These are phyloP conservation scores for Xylaria sp. DNA, from an alignment of 2,329 filamentous ascomycete genomes.

Conservation along the genomic window DNA sequence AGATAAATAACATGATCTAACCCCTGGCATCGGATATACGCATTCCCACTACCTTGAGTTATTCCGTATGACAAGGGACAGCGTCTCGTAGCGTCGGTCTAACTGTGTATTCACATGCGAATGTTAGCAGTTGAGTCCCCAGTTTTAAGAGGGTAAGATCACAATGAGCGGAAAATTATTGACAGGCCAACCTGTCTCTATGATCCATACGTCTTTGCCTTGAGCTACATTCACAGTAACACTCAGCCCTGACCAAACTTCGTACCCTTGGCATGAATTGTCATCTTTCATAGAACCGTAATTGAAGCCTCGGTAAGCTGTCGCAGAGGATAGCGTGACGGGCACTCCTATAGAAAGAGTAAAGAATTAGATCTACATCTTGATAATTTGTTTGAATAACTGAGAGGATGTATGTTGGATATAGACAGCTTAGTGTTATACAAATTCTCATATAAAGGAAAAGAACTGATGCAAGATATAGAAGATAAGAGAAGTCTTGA, in stretches of 20 bases:
- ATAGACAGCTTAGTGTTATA: neutral
- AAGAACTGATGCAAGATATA: neutral
- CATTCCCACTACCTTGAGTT: too few relatives aligned
- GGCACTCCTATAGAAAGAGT: conserved; percentile 31
- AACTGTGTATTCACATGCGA: conserved; percentile 26
- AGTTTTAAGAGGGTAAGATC: neutral
- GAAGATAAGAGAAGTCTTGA: neutral
- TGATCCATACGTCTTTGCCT: conserved; percentile 47
- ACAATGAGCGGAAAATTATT: conserved; percentile 28
- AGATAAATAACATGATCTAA: too few relatives aligned
- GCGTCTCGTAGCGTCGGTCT: conserved; percentile 44
- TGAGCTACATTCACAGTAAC: conserved; percentile 44
- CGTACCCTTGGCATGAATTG: conserved; percentile 53
- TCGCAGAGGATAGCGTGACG: conserved; percentile 34
- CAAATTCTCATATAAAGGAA: neutral
- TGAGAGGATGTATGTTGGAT: neutral
- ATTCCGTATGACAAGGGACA: too few relatives aligned
- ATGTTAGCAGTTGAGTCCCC: conserved; percentile 7
- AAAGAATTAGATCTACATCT: conserved; percentile 39
- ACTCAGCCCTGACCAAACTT: conserved; percentile 45
- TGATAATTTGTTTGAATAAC: neutral
- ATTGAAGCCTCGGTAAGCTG: conserved; percentile 55
- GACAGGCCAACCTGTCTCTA: conserved; percentile 48
- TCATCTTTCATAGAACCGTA: conserved; percentile 55
- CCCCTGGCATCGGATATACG: too few relatives aligned